Evolutionary conservation across 2,329 filamentous ascomycete genomes (phyloP).

Genomic region (Nemania serpens): DNA sequence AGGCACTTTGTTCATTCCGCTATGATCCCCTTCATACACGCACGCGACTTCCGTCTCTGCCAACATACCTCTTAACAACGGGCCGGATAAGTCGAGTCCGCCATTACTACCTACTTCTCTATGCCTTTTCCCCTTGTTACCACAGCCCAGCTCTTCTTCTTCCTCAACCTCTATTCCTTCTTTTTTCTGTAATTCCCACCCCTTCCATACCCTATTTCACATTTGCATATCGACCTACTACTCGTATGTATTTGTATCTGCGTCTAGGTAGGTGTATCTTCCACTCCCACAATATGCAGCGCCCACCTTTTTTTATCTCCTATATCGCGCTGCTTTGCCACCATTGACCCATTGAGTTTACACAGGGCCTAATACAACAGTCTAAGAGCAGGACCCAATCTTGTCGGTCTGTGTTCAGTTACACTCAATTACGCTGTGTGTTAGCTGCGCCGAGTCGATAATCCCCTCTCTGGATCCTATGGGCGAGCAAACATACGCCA

Average conservation of each 20-base stretch:
- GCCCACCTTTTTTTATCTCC: background rate
- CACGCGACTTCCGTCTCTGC: constrained; percentile 11
- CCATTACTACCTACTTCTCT: constrained; percentile 27
- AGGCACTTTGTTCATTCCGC: constrained; percentile 20
- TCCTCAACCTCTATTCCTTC: constrained; percentile 8
- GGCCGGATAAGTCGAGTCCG: constrained; percentile 21
- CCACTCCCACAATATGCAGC: background rate
- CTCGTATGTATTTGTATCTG: background rate
- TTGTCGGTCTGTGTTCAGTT: constrained; percentile 3
- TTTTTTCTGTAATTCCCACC: background rate
- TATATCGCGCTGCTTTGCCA: constrained; percentile 3
- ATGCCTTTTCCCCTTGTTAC: constrained; percentile 20
- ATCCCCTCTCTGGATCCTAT: constrained; percentile 13
- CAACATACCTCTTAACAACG: constrained; percentile 24
- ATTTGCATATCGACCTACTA: constrained; percentile 3
- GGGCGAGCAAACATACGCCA: constrained; percentile 18
- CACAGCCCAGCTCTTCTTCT: constrained; percentile 16
- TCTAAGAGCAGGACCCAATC: background rate
- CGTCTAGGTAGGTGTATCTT: background rate
- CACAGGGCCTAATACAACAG: constrained; percentile 2
- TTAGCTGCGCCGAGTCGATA: constrained; percentile 6
- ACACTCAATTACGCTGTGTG: constrained; percentile 12
- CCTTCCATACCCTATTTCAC: background rate
- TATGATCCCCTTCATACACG: constrained; percentile 9
- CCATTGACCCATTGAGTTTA: constrained; percentile 9